phyloP scores from a whole-genome alignment of 139 green algal species.

The Pseudopediastrum boryanum region DNA sequence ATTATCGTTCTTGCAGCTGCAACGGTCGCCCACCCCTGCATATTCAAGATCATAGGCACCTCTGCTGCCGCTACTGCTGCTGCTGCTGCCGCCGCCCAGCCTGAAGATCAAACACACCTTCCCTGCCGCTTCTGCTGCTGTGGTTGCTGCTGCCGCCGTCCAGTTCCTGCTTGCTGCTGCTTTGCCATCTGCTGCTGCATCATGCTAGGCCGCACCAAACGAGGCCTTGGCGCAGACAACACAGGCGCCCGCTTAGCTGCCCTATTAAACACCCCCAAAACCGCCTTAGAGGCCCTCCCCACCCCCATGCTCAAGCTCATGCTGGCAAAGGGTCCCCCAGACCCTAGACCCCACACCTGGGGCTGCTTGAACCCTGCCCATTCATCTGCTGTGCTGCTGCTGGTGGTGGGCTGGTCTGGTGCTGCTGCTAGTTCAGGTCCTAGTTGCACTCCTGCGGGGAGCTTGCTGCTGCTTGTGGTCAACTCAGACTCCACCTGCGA shows the following conservation, averaged over 20 bases:
- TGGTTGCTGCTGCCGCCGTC: constrained; percentile 16
- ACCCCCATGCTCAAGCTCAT: constrained; percentile 14
- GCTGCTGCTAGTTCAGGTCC: constrained; percentile 11
- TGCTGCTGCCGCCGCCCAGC: neutral
- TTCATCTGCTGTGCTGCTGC: neutral
- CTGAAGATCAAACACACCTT: no score
- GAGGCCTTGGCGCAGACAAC: neutral
- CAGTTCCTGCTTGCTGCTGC: neutral
- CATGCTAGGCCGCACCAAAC: constrained; percentile 17
- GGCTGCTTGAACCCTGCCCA: neutral
- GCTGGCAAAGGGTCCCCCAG: constrained; percentile 2
- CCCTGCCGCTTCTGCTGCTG: constrained; percentile 14
- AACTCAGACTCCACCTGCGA: neutral
- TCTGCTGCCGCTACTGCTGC: neutral
- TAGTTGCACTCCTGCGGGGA: neutral
- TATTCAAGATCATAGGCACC: no score
- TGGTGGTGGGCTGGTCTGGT: neutral
- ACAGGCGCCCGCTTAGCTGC: constrained; percentile 34
- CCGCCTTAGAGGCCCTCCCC: constrained; percentile 35
- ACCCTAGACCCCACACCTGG: neutral
- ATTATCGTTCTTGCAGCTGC: no score
- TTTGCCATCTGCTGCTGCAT: neutral
- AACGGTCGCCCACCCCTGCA: no score
- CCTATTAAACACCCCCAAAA: constrained; percentile 33
- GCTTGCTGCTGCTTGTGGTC: constrained; percentile 5